Evolutionary conservation across 2,329 filamentous ascomycete species (phyloP), one percentile per base, ranked within the genome.

Genomic region (Ophiosphaerella korrae): DNA sequence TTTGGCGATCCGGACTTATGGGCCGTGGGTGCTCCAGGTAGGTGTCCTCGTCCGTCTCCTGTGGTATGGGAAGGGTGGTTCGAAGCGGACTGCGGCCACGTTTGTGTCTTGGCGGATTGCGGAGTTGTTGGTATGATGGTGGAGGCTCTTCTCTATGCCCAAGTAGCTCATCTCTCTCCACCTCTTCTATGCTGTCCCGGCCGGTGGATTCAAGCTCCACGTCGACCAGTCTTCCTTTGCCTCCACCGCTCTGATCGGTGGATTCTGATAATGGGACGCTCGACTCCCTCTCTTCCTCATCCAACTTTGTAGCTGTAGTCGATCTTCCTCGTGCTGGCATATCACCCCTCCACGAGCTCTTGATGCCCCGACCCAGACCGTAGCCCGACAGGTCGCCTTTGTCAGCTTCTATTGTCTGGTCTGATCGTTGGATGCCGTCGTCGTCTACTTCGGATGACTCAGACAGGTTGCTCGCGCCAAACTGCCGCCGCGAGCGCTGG

Each of bases 401-500:
- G 23, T 77, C 70, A 3, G 71, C 75, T 53, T 86, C 84, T 65
- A 68, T 67, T 77, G 63, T 81, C 77, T 69, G 84, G 32, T 73
- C 85, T 11, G 70, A 71, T 21, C 55, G 55, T 36, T 63, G 60
- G 9, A 60, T 84, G n/a, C 76, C 82, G 45, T 88, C 87, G 36
- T 88, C 86, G 43, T 94, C 92, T 2, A 88, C 85, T 62, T 95
- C 92, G 2, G 88, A 88, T 55, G 92, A 96, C 60, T 96, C 92
- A 33, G 89, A 90, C 42, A 97, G 77, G 62, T 89, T 86, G 73
- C 89, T 91, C 12, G 88, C 87, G 12, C 91, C 90, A 68, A 97
- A 93, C 51, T 96, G 90, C 40, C 92, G 84, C 62, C 94, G 84
- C 59, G 93, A 97, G 62, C 88, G 84, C 74, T 97, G 92, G 50